These are phyloP conservation scores for Tilletia indica DNA, from an alignment of 1,284 basidiomycete species.

Conservation along the genomic window DNA sequence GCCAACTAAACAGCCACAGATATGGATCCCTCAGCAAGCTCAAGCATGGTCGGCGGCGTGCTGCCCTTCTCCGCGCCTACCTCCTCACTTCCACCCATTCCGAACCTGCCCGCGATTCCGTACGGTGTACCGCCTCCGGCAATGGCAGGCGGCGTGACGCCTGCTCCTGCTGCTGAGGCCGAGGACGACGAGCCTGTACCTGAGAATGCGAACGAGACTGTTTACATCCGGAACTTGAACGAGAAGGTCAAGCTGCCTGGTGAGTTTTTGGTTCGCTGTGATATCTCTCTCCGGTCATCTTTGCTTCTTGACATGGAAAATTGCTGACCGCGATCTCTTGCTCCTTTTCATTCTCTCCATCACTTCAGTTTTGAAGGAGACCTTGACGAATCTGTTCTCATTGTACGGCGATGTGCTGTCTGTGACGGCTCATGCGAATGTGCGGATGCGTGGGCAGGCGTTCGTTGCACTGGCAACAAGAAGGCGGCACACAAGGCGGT, in stretches of 20 bases:
- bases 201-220: slow-evolving; percentile 64
- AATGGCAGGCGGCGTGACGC: no score
- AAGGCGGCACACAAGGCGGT: slow-evolving; percentile 81
- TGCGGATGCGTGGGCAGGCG: slow-evolving; percentile 96
- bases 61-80: no score
- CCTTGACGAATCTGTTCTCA: slow-evolving; percentile 84
- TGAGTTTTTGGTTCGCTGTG: slow-evolving; percentile 13
- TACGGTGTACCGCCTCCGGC: no score
- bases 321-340: neutral
- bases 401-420: slow-evolving; percentile 87
- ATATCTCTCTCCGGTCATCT: no score
- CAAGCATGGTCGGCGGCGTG: no score
- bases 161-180: neutral
- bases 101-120: no score
- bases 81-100: no score
- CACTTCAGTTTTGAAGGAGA: slow-evolving; percentile 73
- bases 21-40: no score
- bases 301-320: neutral
- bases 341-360: neutral
- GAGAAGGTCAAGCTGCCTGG: slow-evolving; percentile 80
- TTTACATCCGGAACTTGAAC: slow-evolving; percentile 96
- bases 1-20: no score
- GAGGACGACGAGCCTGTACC: slow-evolving; percentile 5
- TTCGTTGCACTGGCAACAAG: slow-evolving; percentile 86
- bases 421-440: slow-evolving; percentile 85